phyloP scores from a whole-genome alignment of 1,284 basidiomycete genomes.

The Rhodofomes roseus region DNA sequence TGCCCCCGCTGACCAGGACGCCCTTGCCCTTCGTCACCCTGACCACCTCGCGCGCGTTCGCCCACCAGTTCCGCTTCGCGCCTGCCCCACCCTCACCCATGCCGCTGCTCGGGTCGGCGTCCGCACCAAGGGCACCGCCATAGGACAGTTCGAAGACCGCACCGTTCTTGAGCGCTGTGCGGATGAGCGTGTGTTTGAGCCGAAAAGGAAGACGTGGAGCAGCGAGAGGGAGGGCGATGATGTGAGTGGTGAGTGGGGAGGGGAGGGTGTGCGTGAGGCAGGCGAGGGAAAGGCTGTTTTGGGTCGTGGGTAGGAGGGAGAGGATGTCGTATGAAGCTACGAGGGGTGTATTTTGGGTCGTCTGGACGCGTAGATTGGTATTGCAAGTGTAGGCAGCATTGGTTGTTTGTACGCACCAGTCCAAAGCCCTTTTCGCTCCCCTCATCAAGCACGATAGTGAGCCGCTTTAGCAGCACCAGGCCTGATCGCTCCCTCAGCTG shows the following conservation, averaged over 20 bases:
- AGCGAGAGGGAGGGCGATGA: slow-evolving; percentile 81
- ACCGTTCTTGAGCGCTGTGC: slow-evolving; percentile 80
- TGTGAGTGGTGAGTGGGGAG: slow-evolving; percentile 75
- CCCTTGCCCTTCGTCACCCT: slow-evolving; percentile 77
- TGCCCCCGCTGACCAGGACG: slow-evolving; percentile 65
- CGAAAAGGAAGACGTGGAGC: slow-evolving; percentile 76
- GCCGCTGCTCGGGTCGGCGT: slow-evolving; percentile 45
- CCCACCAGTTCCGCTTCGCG: slow-evolving; percentile 81
- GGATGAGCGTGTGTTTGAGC: slow-evolving; percentile 78
- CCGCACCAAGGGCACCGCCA: slow-evolving; percentile 63
- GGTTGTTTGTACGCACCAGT: slow-evolving; percentile 41
- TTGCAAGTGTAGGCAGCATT: background rate
- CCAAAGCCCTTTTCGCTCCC: slow-evolving; percentile 82
- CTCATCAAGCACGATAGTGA: slow-evolving; percentile 71
- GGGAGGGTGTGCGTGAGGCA: slow-evolving; percentile 81
- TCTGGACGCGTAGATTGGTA: slow-evolving; percentile 36
- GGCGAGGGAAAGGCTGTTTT: slow-evolving; percentile 69
- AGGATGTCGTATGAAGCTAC: slow-evolving; percentile 74
- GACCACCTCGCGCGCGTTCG: slow-evolving; percentile 65
- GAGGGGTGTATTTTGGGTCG: slow-evolving; percentile 52
- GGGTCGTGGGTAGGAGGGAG: slow-evolving; percentile 68
- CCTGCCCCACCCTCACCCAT: slow-evolving; percentile 48
- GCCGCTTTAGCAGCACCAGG: slow-evolving; percentile 59
- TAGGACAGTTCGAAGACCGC: slow-evolving; percentile 83
- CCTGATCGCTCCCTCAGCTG: slow-evolving; percentile 53